Base-by-base conservation (phyloP, 371 early-diverging fungal species). In the Mucor lusitanicus region DNA sequence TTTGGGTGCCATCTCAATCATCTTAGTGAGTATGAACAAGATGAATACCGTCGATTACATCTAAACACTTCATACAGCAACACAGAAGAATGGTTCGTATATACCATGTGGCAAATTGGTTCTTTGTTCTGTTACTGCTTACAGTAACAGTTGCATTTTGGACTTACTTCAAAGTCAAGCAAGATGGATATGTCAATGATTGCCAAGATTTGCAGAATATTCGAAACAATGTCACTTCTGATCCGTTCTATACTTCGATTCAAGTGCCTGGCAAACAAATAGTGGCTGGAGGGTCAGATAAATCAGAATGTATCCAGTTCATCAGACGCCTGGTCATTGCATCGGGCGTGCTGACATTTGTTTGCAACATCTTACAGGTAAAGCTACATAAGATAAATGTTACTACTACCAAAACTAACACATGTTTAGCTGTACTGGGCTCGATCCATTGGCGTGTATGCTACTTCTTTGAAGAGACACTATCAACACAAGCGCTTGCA, bases 61-160 rank as follows among this genome's bases (percentile, higher is more conserved):
- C 32, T 55, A 19, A 58, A 30, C 2, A 37, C 6, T 27, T 59
- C 9, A 30, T 11, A 63, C 60, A 77, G 77, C 74, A 74, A 76
- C 66, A 64, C 9, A 70, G 75, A 46, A 74, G 54, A 23, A 19
- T 75, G 63, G 73, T 80, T 13, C 70, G 74, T 15, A 59, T 73
- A 4, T 77, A 77, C 66, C 77, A 77, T 46, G 59, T 77, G 27
- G n/a, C 67, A n/a, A 75, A 80, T 61, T 80, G 80, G 80, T 75
- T 80, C 59, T 75, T 75, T 61, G 80, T 78, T 17, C 48, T 78
- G 3, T 39, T 74, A 25, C 35, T 76, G 3, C 66, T 81, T n/a
- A 73, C 73, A 8, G 65, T 62, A 3, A 67, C 70, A 3, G 66
- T 73, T 19, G 74, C 80, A 1, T 71, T 68, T 44, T 80, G 80